Evolutionary conservation across 148 eudicot genomes (phyloP).

Genomic region (Rhododendron vialii): DNA sequence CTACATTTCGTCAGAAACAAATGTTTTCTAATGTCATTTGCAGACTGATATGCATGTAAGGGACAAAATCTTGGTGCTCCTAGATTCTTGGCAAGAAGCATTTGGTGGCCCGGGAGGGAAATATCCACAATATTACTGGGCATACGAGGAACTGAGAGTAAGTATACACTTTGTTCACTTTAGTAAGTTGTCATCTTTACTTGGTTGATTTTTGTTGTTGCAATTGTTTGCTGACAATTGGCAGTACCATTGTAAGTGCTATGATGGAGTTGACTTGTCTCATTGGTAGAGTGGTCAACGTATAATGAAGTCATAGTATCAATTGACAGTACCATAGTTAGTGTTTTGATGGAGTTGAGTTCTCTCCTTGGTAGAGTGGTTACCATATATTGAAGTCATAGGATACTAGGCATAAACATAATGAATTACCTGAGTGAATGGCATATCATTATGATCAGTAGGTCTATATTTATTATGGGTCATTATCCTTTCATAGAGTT

Average conservation of each 20-base stretch:
- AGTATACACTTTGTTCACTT: conserved; percentile 6
- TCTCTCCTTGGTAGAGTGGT: background rate
- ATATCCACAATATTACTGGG: conserved; percentile 81
- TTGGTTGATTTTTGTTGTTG: background rate
- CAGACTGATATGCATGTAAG: conserved; percentile 83
- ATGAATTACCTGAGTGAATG: background rate
- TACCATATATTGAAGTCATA: background rate
- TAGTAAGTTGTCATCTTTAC: background rate
- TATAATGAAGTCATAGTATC: background rate
- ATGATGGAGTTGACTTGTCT: background rate
- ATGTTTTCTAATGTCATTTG: conserved; percentile 10
- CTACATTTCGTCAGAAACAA: background rate
- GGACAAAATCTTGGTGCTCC: conserved; percentile 61
- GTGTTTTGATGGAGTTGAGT: background rate
- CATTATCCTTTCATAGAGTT: background rate
- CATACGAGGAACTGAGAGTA: conserved; percentile 87
- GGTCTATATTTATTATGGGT: background rate
- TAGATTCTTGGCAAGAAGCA: conserved; percentile 94
- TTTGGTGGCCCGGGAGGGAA: conserved; percentile 90
- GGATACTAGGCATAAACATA: background rate
- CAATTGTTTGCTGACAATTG: background rate
- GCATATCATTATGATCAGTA: background rate
- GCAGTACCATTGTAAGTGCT: background rate
- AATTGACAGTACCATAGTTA: background rate
- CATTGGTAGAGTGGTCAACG: background rate